Percentiles rank a stretch among this genome's conserved stretches.
Evolutionary conservation across 1,139 yeast genomes (phyloP).

Genomic region (Tardiomyces blankii): DNA sequence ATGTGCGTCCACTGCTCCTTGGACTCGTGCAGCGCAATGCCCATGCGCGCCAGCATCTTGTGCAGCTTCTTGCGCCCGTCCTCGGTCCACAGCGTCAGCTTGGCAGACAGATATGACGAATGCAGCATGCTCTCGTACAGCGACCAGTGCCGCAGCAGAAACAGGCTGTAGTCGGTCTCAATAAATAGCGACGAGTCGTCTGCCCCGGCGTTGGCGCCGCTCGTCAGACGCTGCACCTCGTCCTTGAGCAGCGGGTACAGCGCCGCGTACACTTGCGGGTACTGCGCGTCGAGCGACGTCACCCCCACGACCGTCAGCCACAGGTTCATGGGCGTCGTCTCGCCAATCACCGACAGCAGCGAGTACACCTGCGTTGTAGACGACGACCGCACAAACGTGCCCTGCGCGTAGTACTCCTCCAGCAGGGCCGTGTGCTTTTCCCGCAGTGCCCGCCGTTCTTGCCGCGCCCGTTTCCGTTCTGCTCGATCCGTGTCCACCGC

Average conservation of each 20-base stretch:
- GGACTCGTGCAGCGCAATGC: constrained; percentile 78
- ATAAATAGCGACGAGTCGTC: constrained; percentile 55
- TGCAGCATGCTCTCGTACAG: constrained; percentile 83
- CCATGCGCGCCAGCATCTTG: constrained; percentile 93
- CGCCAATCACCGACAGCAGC: constrained; percentile 67
- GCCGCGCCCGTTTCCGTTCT: background rate
- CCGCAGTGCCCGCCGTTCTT: constrained; percentile 18
- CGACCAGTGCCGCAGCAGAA: constrained; percentile 86
- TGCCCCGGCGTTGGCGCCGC: constrained; percentile 35
- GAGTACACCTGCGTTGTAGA: constrained; percentile 74
- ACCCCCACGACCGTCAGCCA: constrained; percentile 92
- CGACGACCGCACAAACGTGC: constrained; percentile 68
- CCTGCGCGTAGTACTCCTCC: constrained; percentile 68
- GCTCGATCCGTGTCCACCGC: constrained; percentile 16
- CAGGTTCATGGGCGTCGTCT: constrained; percentile 53
- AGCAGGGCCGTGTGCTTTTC: constrained; percentile 42
- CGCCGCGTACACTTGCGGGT: constrained; percentile 66
- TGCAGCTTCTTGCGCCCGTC: constrained; percentile 81
- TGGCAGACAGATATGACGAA: constrained; percentile 82
- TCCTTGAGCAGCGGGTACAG: constrained; percentile 67
- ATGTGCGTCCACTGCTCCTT: constrained; percentile 89
- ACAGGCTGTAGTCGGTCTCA: constrained; percentile 79
- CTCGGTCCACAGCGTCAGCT: constrained; percentile 80
- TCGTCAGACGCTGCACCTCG: constrained; percentile 61
- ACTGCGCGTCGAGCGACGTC: constrained; percentile 63